These are phyloP conservation scores for Trichomonas gallinae DNA, from an alignment of 208 protist genomes.

Conservation along the genomic window DNA sequence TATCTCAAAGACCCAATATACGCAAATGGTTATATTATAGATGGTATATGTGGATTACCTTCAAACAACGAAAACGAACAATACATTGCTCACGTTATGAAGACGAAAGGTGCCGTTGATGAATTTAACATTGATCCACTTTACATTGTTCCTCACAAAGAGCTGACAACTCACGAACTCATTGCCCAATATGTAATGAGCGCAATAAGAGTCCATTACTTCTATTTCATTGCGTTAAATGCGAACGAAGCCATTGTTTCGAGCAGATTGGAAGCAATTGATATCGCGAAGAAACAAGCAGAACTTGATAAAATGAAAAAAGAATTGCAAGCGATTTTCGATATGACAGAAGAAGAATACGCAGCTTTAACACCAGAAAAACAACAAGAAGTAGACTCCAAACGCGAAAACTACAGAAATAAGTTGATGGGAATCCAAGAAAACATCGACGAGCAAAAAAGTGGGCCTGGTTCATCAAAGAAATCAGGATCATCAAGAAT, in stretches of 20 bases:
- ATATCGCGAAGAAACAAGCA: not conserved
- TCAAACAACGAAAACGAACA: not conserved
- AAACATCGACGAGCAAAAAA: not conserved
- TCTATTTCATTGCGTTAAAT: not conserved
- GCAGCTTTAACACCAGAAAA: not conserved
- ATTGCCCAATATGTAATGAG: not conserved
- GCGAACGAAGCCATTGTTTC: not conserved
- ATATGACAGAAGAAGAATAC: slow-evolving; percentile 17
- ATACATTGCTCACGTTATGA: not conserved
- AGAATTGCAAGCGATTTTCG: not conserved
- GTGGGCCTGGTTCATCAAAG: not conserved
- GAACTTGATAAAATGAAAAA: not conserved
- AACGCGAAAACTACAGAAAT: not conserved
- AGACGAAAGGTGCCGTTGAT: not conserved
- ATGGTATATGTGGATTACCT: not conserved
- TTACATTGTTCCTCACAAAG: not conserved
- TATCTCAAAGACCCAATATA: not conserved
- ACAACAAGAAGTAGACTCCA: not conserved
- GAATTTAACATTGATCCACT: not conserved
- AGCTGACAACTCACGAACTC: not conserved
- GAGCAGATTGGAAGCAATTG: not conserved
- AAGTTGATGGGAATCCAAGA: not conserved
- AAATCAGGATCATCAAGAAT: not conserved
- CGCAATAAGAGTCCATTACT: not conserved
- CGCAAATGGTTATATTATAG: not conserved